phyloP scores from a whole-genome alignment of 2,329 filamentous ascomycete genomes.

The Fusarium sambucinum region DNA sequence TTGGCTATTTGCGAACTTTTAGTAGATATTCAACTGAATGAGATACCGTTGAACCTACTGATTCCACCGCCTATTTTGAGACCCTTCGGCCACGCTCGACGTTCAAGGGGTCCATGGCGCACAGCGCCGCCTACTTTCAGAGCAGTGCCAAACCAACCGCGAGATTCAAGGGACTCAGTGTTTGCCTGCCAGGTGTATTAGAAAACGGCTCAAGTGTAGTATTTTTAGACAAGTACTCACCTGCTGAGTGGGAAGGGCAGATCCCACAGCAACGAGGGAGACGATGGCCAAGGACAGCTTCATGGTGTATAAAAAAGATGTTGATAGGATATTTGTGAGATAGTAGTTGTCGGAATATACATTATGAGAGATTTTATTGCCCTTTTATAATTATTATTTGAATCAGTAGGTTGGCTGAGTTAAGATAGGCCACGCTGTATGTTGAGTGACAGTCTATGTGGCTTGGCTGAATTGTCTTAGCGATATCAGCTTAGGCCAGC shows the following conservation, averaged over 20 bases:
- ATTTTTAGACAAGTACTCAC: too few relatives aligned
- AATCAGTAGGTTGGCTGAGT: not conserved
- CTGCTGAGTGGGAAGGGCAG: not conserved
- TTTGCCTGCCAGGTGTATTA: not conserved
- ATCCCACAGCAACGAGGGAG: not conserved
- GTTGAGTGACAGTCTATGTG: not conserved
- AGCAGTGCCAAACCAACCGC: too few relatives aligned
- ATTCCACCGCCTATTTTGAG: too few relatives aligned
- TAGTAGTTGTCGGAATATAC: too few relatives aligned
- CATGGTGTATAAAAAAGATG: not conserved
- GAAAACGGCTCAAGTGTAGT: not conserved
- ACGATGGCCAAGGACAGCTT: not conserved
- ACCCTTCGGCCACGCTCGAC: too few relatives aligned
- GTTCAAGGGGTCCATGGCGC: too few relatives aligned
- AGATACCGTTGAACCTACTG: too few relatives aligned
- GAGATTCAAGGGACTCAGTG: not conserved
- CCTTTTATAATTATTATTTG: not conserved
- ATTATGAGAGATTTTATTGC: not conserved
- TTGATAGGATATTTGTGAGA: not conserved
- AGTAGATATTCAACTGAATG: too few relatives aligned
- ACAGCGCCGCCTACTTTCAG: too few relatives aligned
- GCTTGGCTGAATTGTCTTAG: not conserved
- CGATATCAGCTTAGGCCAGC: not conserved
- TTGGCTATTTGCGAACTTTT: too few relatives aligned
- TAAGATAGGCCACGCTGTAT: fast-evolving